A percentile compares a stretch with the other conserved stretches of the same genome.
Evolutionary conservation across 1,284 basidiomycete genomes (phyloP).

Genomic region (Athelia sp.): DNA sequence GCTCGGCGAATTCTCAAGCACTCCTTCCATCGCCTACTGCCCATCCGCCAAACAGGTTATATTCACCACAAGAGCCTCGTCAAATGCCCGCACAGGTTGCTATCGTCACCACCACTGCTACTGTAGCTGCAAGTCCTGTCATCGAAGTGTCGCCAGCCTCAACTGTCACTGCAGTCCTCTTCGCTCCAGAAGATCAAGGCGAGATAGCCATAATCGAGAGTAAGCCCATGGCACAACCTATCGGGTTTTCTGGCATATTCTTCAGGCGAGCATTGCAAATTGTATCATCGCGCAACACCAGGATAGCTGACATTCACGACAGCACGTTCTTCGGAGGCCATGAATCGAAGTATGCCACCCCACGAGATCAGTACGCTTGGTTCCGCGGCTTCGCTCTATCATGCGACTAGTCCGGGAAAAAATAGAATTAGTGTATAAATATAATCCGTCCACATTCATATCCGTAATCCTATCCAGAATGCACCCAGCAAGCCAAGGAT

Average conservation of each 20-base stretch:
- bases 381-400: slow-evolving; percentile 61
- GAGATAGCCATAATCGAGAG: slow-evolving; percentile 2
- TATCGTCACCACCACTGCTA: slow-evolving; percentile 2
- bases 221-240: slow-evolving; percentile 17
- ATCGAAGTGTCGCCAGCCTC: not conserved
- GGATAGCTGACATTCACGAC: slow-evolving; percentile 3
- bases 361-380: slow-evolving; percentile 68
- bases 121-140: slow-evolving; percentile 1
- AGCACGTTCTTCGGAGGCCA: slow-evolving; percentile 83
- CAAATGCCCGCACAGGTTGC: not conserved
- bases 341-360: slow-evolving; percentile 55
- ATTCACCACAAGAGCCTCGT: no score
- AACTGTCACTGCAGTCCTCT: slow-evolving; percentile 3
- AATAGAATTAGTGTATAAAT: not conserved
- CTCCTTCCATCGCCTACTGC: no score
- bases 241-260: slow-evolving; percentile 64
- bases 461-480: not conserved
- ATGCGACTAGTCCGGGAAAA: not conserved
- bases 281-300: not conserved
- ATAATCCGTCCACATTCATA: not conserved
- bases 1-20: no score
- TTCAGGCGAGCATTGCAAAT: slow-evolving; percentile 50
- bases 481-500: not conserved
- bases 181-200: slow-evolving; percentile 10
- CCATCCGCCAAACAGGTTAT: no score